Evolutionary conservation across 2,329 filamentous ascomycete species (phyloP).

Genomic region (Stachybotrys chartarum): DNA sequence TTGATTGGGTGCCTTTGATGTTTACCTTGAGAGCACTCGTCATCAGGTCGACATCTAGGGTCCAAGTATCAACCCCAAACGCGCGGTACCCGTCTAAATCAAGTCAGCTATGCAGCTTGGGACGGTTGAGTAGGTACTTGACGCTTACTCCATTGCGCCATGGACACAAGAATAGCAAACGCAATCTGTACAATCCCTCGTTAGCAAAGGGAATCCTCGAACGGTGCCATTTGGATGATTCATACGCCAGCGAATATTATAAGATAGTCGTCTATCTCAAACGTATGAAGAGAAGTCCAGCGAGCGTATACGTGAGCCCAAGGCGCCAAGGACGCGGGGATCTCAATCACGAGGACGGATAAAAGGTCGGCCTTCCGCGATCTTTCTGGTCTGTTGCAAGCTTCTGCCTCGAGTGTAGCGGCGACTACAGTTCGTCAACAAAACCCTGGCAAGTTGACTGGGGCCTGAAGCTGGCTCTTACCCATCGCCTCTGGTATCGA

Average conservation of each 20-base stretch:
- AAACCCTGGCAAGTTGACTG: not conserved
- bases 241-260: constrained; percentile 26
- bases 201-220: constrained; percentile 3
- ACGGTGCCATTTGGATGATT: not conserved
- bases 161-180: not conserved
- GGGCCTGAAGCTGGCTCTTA: constrained; percentile 7
- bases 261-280: constrained; percentile 32
- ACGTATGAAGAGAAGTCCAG: constrained; percentile 19
- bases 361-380: constrained; percentile 23
- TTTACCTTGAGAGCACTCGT: constrained; percentile 21
- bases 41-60: constrained; percentile 16
- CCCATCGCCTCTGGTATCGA: constrained; percentile 11
- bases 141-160: not conserved
- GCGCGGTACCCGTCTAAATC: constrained; percentile 14
- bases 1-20: constrained; percentile 6
- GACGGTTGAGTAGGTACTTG: too few species aligned
- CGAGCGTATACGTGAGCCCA: constrained; percentile 29
- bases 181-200: constrained; percentile 2
- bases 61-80: constrained; percentile 33
- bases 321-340: constrained; percentile 24
- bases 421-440: constrained; percentile 11
- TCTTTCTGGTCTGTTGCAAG: constrained; percentile 22
- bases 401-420: constrained; percentile 19
- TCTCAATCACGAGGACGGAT: constrained; percentile 25
- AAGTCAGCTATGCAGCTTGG: constrained; percentile 1